These are phyloP conservation scores for Myochromella boudieri DNA, from an alignment of 768 basidiomycete species.

Conservation along the genomic window DNA sequence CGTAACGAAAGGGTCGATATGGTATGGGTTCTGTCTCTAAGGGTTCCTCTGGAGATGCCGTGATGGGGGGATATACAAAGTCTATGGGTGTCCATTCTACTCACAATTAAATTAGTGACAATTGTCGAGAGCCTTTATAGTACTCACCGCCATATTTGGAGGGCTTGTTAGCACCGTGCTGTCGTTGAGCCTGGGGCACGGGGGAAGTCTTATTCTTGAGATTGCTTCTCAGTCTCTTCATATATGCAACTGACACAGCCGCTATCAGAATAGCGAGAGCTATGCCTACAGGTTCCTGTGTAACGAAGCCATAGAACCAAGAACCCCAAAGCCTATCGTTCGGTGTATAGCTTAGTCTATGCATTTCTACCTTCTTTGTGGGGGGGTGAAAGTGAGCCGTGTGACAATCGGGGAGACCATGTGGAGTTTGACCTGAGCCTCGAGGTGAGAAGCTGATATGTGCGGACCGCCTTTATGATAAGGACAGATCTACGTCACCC, in stretches of 20 bases:
- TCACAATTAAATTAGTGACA: not conserved
- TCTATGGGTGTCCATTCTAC: constrained; percentile 53
- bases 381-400: not conserved
- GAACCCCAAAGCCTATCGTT: not conserved
- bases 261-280: not conserved
- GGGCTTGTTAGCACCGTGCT: no score
- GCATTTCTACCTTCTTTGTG: no score
- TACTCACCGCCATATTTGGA: constrained; percentile 14
- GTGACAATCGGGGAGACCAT: not conserved
- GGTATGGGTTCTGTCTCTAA: constrained; percentile 53
- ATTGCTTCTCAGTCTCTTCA: not conserved
- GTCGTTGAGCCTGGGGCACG: not conserved
- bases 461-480: not conserved
- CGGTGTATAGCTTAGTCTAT: no score
- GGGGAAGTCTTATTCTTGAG: not conserved
- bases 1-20: constrained; percentile 66
- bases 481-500: not conserved
- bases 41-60: constrained; percentile 38
- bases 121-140: not conserved
- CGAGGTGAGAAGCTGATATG: not conserved
- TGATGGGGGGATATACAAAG: constrained; percentile 53
- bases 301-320: not conserved
- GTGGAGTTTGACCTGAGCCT: not conserved
- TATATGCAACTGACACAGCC: not conserved
- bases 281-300: not conserved